Percentiles rank a stretch among this genome's conserved stretches.
These are phyloP conservation scores for Botryotinia calthae DNA, from an alignment of 2,329 filamentous ascomycete species.

Conservation along the genomic window DNA sequence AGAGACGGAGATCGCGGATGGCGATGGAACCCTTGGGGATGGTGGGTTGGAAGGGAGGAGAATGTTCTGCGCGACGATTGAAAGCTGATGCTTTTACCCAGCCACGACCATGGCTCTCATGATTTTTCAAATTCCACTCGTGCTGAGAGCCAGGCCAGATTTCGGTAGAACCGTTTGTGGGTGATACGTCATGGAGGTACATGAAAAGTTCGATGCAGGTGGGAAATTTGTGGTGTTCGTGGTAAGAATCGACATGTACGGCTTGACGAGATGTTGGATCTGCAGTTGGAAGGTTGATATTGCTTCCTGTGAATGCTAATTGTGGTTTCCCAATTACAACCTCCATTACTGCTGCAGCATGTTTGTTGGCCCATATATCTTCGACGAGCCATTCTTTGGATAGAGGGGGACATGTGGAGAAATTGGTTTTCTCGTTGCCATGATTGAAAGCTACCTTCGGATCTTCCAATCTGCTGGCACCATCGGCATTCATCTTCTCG, in stretches of 20 bases:
- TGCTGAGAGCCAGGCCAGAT: conserved; percentile 51
- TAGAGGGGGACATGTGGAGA: conserved; percentile 43
- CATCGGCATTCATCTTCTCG: conserved; percentile 9
- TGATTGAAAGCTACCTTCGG: conserved; percentile 12
- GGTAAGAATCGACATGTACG: conserved; percentile 58
- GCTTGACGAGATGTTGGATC: conserved; percentile 46
- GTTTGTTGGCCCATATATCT: conserved; percentile 42
- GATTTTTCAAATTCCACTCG: conserved; percentile 2
- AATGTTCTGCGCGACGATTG: conserved; percentile 33
- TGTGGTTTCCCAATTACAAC: conserved; percentile 40
- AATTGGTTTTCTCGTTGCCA: conserved; percentile 50
- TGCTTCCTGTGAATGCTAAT: conserved; percentile 39
- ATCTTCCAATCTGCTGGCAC: conserved; percentile 10
- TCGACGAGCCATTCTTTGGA: conserved; percentile 39
- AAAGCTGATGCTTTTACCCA: conserved; percentile 31
- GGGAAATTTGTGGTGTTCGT: conserved; percentile 50
- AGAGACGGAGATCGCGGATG: conserved; percentile 22
- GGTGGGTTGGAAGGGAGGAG: conserved; percentile 19
- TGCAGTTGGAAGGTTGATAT: conserved; percentile 35
- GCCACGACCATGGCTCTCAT: conserved; percentile 15
- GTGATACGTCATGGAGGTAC: conserved; percentile 45
- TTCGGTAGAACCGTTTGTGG: conserved; percentile 49
- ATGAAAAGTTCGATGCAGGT: conserved; percentile 49
- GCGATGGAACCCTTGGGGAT: conserved; percentile 22
- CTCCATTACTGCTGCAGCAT: conserved; percentile 38